Conservation (phyloP, 2,329 filamentous ascomycete species). For the Alternaria conjuncta region DNA sequence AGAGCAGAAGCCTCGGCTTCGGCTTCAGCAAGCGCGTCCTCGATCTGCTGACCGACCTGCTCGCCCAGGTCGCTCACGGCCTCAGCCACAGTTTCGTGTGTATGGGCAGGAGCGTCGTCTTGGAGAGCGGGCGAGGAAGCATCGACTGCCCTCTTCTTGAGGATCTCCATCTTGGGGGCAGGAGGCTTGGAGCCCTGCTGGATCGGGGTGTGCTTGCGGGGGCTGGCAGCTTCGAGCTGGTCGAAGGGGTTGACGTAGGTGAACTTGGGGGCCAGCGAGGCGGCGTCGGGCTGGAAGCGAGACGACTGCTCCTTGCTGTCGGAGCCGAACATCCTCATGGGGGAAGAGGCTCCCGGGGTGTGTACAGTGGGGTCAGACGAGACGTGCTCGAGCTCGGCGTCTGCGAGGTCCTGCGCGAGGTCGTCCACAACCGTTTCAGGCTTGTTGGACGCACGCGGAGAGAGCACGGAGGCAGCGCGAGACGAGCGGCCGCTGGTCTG, state of each 20-base stretch:
- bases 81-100: conserved; percentile 71
- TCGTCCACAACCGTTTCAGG: conserved; percentile 53
- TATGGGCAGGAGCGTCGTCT: conserved; percentile 31
- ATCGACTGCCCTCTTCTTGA: conserved; percentile 53
- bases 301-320: conserved; percentile 50
- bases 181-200: conserved; percentile 28
- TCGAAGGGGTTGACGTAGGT: conserved; percentile 78
- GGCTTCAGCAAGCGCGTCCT: conserved; percentile 66
- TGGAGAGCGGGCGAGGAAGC: conserved; percentile 36
- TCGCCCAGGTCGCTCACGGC: conserved; percentile 71
- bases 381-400: conserved; percentile 52
- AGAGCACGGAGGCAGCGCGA: conserved; percentile 34
- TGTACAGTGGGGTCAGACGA: conserved; percentile 39
- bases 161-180: conserved; percentile 52
- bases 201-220: conserved; percentile 57
- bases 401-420: conserved; percentile 53
- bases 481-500: conserved; percentile 39
- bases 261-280: conserved; percentile 58
- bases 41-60: conserved; percentile 65
- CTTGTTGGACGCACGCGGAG: conserved; percentile 42
- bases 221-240: conserved; percentile 70
- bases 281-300: conserved; percentile 41
- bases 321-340: conserved; percentile 46
- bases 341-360: conserved; percentile 31
- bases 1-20: conserved; percentile 44